These are phyloP conservation scores for Dactylellina parvicollis DNA, from an alignment of 2,329 filamentous ascomycete genomes.

Conservation along the genomic window DNA sequence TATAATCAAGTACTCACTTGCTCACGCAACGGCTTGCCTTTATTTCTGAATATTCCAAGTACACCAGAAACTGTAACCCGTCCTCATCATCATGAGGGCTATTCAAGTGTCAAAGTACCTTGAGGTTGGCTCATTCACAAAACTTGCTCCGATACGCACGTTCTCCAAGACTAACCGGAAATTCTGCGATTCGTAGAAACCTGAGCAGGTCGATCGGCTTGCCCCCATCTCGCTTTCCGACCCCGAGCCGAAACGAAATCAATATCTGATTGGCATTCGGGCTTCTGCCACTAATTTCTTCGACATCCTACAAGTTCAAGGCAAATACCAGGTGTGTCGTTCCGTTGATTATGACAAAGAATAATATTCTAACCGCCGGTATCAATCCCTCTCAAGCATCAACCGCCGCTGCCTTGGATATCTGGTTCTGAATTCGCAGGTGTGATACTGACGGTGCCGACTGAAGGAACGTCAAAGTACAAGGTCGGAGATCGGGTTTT, in stretches of 20 bases:
- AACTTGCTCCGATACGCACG: too few relatives aligned
- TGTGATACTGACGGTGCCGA: constrained; percentile 74
- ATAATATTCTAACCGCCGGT: constrained; percentile 48
- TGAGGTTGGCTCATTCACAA: too few relatives aligned
- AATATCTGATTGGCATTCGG: constrained; percentile 88
- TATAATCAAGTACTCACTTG: too few relatives aligned
- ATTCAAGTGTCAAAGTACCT: constrained; percentile 79
- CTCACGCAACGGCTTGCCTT: too few relatives aligned
- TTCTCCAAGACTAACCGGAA: not conserved
- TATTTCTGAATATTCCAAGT: too few relatives aligned
- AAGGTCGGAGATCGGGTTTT: constrained; percentile 84
- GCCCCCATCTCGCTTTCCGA: constrained; percentile 76
- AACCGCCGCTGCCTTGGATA: constrained; percentile 58
- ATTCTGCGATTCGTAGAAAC: constrained; percentile 68
- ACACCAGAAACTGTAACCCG: not conserved
- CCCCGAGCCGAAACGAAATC: constrained; percentile 73
- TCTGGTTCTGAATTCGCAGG: constrained; percentile 89
- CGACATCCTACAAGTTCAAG: constrained; percentile 92
- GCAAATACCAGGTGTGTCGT: constrained; percentile 79
- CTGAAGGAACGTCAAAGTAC: constrained; percentile 68
- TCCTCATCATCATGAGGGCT: constrained; percentile 72
- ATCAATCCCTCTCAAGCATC: constrained; percentile 24
- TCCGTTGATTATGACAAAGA: constrained; percentile 59
- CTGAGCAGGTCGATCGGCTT: constrained; percentile 84
- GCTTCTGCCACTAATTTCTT: constrained; percentile 95